Evolutionary conservation across 495 filamentous ascomycete species (phyloP), one percentile per base, ranked within the genome.

Genomic region (Pyrenopolyporus hunteri): DNA sequence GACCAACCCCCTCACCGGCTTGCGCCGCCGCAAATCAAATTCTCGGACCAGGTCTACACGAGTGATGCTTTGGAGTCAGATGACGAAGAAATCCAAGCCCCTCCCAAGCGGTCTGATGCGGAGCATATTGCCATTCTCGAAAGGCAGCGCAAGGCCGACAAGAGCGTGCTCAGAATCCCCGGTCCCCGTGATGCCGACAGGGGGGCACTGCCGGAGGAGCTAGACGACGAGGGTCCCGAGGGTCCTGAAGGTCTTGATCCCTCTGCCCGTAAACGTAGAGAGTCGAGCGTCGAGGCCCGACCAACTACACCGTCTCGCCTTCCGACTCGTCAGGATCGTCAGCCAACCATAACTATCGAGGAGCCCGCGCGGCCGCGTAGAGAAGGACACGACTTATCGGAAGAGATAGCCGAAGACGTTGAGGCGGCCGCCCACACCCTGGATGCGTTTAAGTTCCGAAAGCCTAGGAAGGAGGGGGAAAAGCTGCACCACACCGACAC

Each of bases 121-220:
- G 87, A 92, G 55, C 88, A 93, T 67, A 93, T 96, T 59, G 89
- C 88, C 2, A 91, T 97, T 66, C 71, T 96, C 13, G 87, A 96
- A 71, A 87, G 90, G 14, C 92, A 95, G 67, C 82, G 90, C n/a
- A 87, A 88, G 46, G 77, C 79, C 3, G 88, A 87, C 52, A 87
- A 88, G 59, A 86, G 84, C 64, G 84, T 89, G 0, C 72, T 96
- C 22, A 87, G 90, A 16, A 96, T 97, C 55, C 93, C 93, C 0
- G 90, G 91, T 36, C 93, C 92, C 2, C 80, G 90, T 64, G 93
- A 95, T 60, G 91, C 88, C 52, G 93, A 97, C 56, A 83, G 82
- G 17, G 93, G 93, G 20, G 81, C 88, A 16, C 75, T 86, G 3
- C 92, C 92, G 0, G 83, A 82, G 42, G 80, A 77, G 2, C 32